Evolutionary conservation across 345 rosid species (phyloP), one percentile per base, ranked within the genome.

Genomic region (Sisymbrium irio): DNA sequence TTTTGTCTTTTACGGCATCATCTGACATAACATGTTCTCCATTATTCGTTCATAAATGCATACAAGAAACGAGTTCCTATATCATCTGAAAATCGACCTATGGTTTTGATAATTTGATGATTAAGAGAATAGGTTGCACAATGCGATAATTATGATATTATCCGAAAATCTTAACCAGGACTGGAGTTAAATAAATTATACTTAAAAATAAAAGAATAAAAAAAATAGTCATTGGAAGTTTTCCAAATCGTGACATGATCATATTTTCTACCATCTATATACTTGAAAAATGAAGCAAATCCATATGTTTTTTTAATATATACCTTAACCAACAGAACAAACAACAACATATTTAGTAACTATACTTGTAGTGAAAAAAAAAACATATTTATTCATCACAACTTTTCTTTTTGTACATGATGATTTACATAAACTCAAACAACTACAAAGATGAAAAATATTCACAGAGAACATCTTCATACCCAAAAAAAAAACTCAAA

Each of bases 381-480:
- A 32, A 3, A 11, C 42, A 22, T 44, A 65, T 32, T 32, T 18
- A 30, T 49, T 13, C 39, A 50, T 15, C 2, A 11, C 28, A 67
- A 7, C 17, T 51, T 67, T 17, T 67, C 4, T 8, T 14, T 67
- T 50, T 36, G 13, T 47, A 47, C 70, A 65, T 18, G 25, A 22
- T 22, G 36, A 41, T 55, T 55, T 65, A 64, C 47, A 33, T 0
- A 73, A 7, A 63, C 4, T 15, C 46, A 22, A 53, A 13, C 0
- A 57, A 30, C 12, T 10, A 62, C 5, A 50, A 22, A 27, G 8
- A 42, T 15, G 4, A 57, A 47, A 30, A 66, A 19, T 67, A 67
- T 75, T 67, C 55, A 75, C 64, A 60, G 1, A 36, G 1, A 35
- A 33, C 54, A 41, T 59, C n/a, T n/a, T n/a, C n/a, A n/a, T n/a